phyloP scores from a whole-genome alignment of 1,284 basidiomycete genomes.

The Leccinum insolens region DNA sequence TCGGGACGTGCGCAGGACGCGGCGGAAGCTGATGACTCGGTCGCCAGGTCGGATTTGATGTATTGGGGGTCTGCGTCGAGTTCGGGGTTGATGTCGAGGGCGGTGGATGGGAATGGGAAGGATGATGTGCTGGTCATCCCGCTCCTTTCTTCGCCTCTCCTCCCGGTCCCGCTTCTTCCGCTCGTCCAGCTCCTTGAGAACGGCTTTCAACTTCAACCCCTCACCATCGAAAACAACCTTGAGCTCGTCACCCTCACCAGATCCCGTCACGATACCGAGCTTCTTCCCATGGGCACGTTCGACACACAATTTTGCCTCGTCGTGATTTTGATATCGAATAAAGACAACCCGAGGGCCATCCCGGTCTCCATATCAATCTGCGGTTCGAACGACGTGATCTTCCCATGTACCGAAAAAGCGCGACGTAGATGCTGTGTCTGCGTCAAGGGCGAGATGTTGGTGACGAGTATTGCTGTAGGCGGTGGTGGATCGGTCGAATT shows the following conservation, averaged over 20 bases:
- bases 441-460: constrained; percentile 74
- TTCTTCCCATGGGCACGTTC: constrained; percentile 62
- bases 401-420: constrained; percentile 72
- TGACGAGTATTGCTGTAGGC: constrained; percentile 75
- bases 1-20: constrained; percentile 30
- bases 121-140: constrained; percentile 29
- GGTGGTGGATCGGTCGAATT: constrained; percentile 79
- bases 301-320: constrained; percentile 66
- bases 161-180: constrained; percentile 52
- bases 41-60: constrained; percentile 25
- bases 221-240: constrained; percentile 67
- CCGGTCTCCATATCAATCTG: constrained; percentile 84
- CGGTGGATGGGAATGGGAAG: constrained; percentile 17
- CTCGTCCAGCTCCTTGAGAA: constrained; percentile 62
- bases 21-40: constrained; percentile 34
- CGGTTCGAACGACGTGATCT: constrained; percentile 63
- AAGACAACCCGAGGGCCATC: constrained; percentile 81
- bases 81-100: constrained; percentile 29
- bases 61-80: constrained; percentile 32
- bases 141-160: constrained; percentile 46
- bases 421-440: constrained; percentile 67
- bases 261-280: constrained; percentile 38
- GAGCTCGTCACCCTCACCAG: constrained; percentile 48
- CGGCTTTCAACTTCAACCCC: constrained; percentile 56
- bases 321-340: constrained; percentile 66